Evolutionary conservation across 2,329 filamentous ascomycete species (phyloP).

Genomic region (Exophiala viscosa): DNA sequence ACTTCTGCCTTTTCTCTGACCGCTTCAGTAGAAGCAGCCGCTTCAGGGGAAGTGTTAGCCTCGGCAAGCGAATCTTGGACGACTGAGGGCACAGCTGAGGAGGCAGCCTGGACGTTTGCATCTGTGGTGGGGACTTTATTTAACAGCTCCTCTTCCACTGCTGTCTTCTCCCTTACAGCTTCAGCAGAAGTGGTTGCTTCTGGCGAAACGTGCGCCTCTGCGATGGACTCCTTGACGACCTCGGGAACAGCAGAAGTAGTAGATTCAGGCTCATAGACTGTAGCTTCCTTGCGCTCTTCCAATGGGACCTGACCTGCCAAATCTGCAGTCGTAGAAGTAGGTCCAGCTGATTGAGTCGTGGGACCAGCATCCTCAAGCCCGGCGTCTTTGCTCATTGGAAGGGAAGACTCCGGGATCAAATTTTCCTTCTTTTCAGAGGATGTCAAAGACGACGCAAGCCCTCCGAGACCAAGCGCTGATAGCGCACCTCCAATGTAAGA

Average conservation of each 20-base stretch:
- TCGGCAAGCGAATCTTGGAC: constrained; percentile 45
- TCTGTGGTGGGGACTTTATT: constrained; percentile 41
- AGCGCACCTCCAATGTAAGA: constrained; percentile 42
- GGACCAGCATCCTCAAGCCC: constrained; percentile 51
- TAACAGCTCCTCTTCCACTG: constrained; percentile 69
- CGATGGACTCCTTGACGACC: constrained; percentile 45
- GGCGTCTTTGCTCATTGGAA: constrained; percentile 58
- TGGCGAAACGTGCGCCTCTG: constrained; percentile 56
- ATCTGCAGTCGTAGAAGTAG: constrained; percentile 45
- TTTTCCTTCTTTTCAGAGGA: constrained; percentile 57
- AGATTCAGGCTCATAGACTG: constrained; percentile 55
- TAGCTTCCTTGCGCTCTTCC: constrained; percentile 50
- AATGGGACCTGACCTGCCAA: constrained; percentile 45
- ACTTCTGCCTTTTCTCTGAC: constrained; percentile 72
- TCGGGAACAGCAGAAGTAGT: constrained; percentile 50
- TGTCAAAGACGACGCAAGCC: constrained; percentile 31
- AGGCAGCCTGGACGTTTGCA: constrained; percentile 37
- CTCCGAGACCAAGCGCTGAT: constrained; percentile 41
- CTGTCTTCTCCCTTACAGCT: constrained; percentile 71
- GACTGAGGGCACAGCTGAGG: constrained; percentile 41
- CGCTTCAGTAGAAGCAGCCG: constrained; percentile 63
- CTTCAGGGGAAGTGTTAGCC: constrained; percentile 64
- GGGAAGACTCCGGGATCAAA: constrained; percentile 77
- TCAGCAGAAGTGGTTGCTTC: constrained; percentile 68
- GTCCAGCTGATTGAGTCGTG: constrained; percentile 50